These are phyloP conservation scores for Fusarium brevicatenulatum DNA, from an alignment of 2,329 filamentous ascomycete species.

Conservation along the genomic window DNA sequence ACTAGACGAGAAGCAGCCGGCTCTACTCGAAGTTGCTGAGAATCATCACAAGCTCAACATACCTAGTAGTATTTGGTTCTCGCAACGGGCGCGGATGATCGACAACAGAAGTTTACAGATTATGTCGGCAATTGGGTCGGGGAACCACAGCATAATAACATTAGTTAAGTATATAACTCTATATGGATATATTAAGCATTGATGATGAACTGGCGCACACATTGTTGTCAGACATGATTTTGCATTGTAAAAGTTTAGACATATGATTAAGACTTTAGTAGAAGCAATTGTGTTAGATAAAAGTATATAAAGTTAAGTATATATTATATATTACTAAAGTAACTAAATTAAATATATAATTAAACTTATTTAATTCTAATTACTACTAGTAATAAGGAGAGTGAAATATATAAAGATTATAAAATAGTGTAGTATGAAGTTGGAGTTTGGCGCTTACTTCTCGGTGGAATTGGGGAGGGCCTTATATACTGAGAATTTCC, in stretches of 20 bases:
- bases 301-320: neutral
- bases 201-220: neutral
- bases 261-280: neutral
- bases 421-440: neutral
- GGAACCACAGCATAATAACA: neutral
- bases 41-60: neutral
- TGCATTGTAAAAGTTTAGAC: neutral
- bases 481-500: neutral
- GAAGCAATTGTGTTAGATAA: neutral
- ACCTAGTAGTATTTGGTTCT: neutral
- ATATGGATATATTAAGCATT: neutral
- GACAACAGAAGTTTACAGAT: neutral
- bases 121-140: too few species aligned
- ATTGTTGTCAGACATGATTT: neutral
- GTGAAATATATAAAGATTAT: neutral
- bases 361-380: neutral
- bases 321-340: neutral
- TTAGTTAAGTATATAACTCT: neutral
- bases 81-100: neutral
- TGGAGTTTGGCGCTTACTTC: neutral
- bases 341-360: neutral
- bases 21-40: neutral
- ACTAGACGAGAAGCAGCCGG: neutral
- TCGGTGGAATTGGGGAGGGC: rapidly evolving
- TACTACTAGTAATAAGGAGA: neutral